Evolutionary conservation across 495 filamentous ascomycete species (phyloP), one percentile per base, ranked within the genome.

Genomic region (Clavariopsis aquatica): DNA sequence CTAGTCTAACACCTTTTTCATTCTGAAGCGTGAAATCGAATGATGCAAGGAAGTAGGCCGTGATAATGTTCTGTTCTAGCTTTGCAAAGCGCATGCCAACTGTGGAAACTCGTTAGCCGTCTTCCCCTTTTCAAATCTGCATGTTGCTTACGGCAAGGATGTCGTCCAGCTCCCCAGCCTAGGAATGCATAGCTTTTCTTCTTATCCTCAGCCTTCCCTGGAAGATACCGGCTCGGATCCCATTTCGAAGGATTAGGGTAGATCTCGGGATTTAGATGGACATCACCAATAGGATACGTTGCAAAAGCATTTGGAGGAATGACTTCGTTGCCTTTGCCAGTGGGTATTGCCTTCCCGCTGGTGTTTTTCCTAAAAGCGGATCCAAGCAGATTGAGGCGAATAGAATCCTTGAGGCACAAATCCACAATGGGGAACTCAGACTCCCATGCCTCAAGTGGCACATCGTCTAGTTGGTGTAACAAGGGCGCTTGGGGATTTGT

Each of bases 381-480:
- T n/a, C 69, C 69, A 12, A 62, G 66, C 62, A 60, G 71, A 73
- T 45, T 73, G 56, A 81, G 46, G 8, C 81, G 73, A 66, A 82
- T 82, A 43, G 66, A 74, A 62, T 82, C 80, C 24, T 71, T 65
- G 29, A 80, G 67, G 43, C 76, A 78, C 23, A 81, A 54, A 66
- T 81, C 75, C 34, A 80, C 67, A 19, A 75, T 31, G 1, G 78
- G 79, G 60, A 82, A 81, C n/a, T 77, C 72, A 36, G 53, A 47
- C 65, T 82, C 80, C 78, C 79, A 82, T 0, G 73, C 77, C 29
- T 78, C 75, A 54, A 81, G 45, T 1, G 75, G 68, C 6, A 83
- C 64, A 12, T 64, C 45, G 24, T 65, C 62, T 1, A 83, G 72
- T 19, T 77, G 69, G 2, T 80, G 77, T 28, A 68, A 56, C 6